A percentile compares a stretch with the other conserved stretches of the same genome.
Conservation (phyloP, 2,329 filamentous ascomycete species). For the Fusarium piperis region DNA sequence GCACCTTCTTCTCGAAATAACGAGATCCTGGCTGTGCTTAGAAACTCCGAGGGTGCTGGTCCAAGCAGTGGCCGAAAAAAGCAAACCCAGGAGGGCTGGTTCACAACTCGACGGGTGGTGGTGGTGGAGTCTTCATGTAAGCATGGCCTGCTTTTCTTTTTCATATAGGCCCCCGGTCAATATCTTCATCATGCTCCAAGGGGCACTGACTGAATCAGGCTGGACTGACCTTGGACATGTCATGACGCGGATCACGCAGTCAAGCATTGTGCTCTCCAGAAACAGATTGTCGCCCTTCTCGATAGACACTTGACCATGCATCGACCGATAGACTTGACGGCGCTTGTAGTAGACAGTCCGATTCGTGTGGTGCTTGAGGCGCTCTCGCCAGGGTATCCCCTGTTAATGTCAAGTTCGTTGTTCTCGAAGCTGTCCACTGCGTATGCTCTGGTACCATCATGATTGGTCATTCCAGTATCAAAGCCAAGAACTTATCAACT, state of each 20-base stretch:
- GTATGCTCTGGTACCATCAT: neutral
- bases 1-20: conserved; percentile 17
- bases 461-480: neutral
- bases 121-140: conserved; percentile 34
- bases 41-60: neutral
- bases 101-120: conserved; percentile 9
- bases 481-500: neutral
- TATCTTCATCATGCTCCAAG: conserved; percentile 9
- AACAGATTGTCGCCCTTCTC: neutral
- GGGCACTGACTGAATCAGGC: neutral
- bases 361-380: neutral
- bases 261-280: neutral
- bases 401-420: neutral
- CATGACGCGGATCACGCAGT: neutral
- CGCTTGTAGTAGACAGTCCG: neutral
- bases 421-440: neutral
- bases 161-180: conserved; percentile 27
- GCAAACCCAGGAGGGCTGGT: conserved; percentile 21
- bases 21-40: neutral
- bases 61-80: conserved; percentile 21
- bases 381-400: neutral
- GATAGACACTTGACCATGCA: neutral
- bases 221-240: neutral
- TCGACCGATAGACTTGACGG: neutral
- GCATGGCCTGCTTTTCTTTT: conserved; percentile 34